phyloP scores from a whole-genome alignment of 106 monocot genomes.

The Narthecium ossifragum region DNA sequence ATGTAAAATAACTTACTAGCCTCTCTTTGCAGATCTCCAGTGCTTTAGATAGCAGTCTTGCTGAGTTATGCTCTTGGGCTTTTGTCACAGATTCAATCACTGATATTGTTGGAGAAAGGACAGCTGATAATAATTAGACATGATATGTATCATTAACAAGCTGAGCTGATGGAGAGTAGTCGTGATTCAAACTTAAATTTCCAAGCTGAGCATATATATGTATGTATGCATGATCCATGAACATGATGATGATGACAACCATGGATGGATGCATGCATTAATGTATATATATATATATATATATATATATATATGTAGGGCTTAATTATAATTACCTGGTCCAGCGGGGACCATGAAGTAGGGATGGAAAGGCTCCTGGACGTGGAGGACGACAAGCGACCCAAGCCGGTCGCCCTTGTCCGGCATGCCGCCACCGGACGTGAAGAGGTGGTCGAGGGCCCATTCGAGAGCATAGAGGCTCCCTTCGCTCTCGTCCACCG shows the following conservation, averaged over 20 bases:
- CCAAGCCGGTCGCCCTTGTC: not conserved
- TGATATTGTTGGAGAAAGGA: slow-evolving; percentile 17
- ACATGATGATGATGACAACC: not conserved
- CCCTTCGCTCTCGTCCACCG: slow-evolving; percentile 33
- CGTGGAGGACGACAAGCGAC: slow-evolving; percentile 23
- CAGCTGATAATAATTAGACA: too few relatives aligned
- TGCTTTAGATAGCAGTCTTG: slow-evolving; percentile 15
- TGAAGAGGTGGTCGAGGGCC: slow-evolving; percentile 25
- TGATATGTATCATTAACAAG: too few relatives aligned
- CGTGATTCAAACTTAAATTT: too few relatives aligned
- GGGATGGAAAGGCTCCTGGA: slow-evolving; percentile 14
- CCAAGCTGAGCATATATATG: too few relatives aligned
- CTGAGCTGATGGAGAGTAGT: too few relatives aligned
- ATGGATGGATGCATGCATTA: not conserved
- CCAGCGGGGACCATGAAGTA: slow-evolving; percentile 30
- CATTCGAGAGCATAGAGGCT: slow-evolving; percentile 32
- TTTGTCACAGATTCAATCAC: slow-evolving; percentile 24
- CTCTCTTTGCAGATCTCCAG: slow-evolving; percentile 19
- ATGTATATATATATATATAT: not conserved
- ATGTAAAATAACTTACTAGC: slow-evolving; percentile 11
- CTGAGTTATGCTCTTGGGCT: slow-evolving; percentile 29
- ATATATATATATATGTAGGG: not conserved
- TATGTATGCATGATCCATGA: not conserved
- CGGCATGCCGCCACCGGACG: not conserved
- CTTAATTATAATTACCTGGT: too few relatives aligned